Percentiles rank a stretch among this genome's conserved stretches.
phyloP scores from a whole-genome alignment of 441 rosid genomes.

The Euphorbia celastroides region DNA sequence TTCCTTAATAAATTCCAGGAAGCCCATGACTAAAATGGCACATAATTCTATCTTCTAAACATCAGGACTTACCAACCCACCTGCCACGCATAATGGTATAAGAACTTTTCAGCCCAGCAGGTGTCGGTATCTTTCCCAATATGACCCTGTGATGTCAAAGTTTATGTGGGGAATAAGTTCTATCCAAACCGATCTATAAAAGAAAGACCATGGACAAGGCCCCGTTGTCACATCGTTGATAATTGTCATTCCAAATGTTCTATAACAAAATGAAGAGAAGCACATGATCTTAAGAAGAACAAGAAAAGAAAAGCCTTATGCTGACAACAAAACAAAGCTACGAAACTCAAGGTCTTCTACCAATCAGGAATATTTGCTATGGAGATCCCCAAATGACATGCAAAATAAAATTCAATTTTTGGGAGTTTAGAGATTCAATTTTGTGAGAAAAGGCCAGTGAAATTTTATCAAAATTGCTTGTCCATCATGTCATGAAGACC shows the following conservation, averaged over 20 bases:
- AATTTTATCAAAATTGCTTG: neutral
- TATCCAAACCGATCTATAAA: conserved; percentile 19
- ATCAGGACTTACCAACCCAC: conserved; percentile 85
- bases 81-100: conserved; percentile 78
- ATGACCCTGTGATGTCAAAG: conserved; percentile 76
- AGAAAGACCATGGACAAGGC: conserved; percentile 7
- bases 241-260: neutral
- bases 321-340: neutral
- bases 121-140: conserved; percentile 88
- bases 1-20: conserved; percentile 17
- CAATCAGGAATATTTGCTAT: neutral
- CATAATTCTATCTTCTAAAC: conserved; percentile 22
- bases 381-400: neutral
- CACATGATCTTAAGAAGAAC: conserved; percentile 1
- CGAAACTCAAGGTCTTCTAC: neutral
- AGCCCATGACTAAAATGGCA: conserved; percentile 15
- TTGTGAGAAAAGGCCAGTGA: neutral
- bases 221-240: neutral
- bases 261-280: conserved; percentile 10
- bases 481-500: neutral
- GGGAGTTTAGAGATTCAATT: neutral
- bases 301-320: neutral
- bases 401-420: neutral
- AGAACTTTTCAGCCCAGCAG: conserved; percentile 84
- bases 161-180: conserved; percentile 32